Conservation (phyloP, 805 yeast species). For the Crinitomyces ghanaensis region DNA sequence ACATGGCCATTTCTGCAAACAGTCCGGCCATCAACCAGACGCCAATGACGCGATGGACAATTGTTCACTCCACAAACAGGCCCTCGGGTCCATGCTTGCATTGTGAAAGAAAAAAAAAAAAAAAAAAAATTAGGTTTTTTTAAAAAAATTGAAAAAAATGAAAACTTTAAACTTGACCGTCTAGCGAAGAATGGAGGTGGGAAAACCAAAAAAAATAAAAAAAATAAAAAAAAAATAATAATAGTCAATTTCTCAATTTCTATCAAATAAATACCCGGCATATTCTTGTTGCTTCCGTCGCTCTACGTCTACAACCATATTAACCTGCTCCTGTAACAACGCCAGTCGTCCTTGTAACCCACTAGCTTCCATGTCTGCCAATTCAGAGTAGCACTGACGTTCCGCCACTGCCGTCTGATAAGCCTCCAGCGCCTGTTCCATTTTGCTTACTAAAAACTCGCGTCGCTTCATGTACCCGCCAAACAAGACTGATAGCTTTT, state of each 20-base stretch:
- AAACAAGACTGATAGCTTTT: conserved; percentile 20
- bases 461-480: conserved; percentile 29
- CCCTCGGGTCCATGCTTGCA: conserved; percentile 49
- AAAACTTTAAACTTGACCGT: too few species aligned
- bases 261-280: conserved; percentile 11
- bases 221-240: not conserved
- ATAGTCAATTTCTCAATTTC: not conserved
- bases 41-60: conserved; percentile 71
- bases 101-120: too few species aligned
- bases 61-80: conserved; percentile 82
- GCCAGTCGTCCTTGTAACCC: conserved; percentile 13
- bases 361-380: conserved; percentile 14
- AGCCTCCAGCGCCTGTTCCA: conserved; percentile 12
- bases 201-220: too few species aligned
- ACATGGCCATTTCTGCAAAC: conserved; percentile 91
- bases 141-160: too few species aligned
- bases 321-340: conserved; percentile 19
- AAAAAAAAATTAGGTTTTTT: too few species aligned
- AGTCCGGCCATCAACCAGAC: conserved; percentile 60
- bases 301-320: conserved; percentile 16
- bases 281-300: conserved; percentile 17
- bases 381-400: conserved; percentile 10
- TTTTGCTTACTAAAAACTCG: conserved; percentile 13
- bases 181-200: too few species aligned
- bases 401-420: conserved; percentile 8